Base-by-base conservation (phyloP, 208 protist species). In the Leishmania amazonensis region DNA sequence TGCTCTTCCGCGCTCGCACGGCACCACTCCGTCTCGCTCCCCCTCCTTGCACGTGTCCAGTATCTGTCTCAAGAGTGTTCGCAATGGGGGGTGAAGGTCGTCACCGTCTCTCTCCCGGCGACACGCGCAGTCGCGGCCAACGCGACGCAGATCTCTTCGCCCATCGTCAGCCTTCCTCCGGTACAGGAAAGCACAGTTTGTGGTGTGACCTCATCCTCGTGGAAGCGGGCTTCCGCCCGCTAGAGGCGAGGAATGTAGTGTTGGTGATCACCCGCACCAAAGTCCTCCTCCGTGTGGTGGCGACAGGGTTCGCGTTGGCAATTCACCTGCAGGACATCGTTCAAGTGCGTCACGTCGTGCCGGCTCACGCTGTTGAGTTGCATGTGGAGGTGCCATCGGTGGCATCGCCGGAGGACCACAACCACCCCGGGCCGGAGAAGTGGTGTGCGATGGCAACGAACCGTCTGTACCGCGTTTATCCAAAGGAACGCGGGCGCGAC, bases 251-350 rank as follows among this genome's bases (percentile, higher is more conserved):
- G 58, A 81, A 79, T 60, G 85, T 91, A 0, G 85, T 91, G 11
- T 65, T 90, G 7, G 85, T 88, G 28, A 62, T 93, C 38, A 89
- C 87, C 19, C 68, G 75, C 11, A 79, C 84, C 28, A 80, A 90
- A 28, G 67, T 95, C 15, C 51, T 89, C 40, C 74, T 93, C 11
- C 90, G 90, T 7, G 83, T 95, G 6, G 79, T 75, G 9, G 64
- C 84, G 15, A 93, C 92, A 24, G 79, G 81, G 57, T 95, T 95
- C 82, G 90, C 87, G 42, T 83, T 92, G 5, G 86, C 78, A 0
- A 67, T 95, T 0, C 79, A 88, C 68, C 58, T 87, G 45, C 21
- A 64, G 2, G 87, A 92, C 53, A 76, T 95, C 2, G 73, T 75
- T 3, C 71, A 49, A 47, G 53, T 82, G 62, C 83, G 76, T 13